Evolutionary conservation across 352 stramenopile genomes (phyloP).

Genomic region (Globisporangium nodosum): DNA sequence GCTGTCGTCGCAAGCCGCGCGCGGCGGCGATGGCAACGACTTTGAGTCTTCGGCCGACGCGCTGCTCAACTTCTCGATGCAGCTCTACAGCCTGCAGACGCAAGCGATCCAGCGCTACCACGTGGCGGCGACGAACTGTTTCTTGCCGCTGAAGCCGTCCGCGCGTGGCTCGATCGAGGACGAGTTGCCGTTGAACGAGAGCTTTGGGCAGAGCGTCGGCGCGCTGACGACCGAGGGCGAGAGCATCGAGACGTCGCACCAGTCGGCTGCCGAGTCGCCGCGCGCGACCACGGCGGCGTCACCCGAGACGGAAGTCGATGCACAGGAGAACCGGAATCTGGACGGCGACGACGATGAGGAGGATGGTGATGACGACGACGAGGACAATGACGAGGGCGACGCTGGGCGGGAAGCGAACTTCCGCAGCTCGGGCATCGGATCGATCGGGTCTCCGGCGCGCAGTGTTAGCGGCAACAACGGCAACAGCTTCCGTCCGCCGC

Average conservation of each 20-base stretch:
- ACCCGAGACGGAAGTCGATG: slow-evolving; percentile 65
- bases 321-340: slow-evolving; percentile 43
- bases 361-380: slow-evolving; percentile 5
- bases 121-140: slow-evolving; percentile 57
- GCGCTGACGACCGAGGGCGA: slow-evolving; percentile 69
- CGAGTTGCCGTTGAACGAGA: slow-evolving; percentile 26
- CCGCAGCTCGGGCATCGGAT: slow-evolving; percentile 6
- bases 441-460: slow-evolving; percentile 18
- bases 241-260: slow-evolving; percentile 45
- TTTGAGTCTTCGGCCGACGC: slow-evolving; percentile 4
- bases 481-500: not conserved
- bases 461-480: slow-evolving; percentile 3
- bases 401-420: slow-evolving; percentile 1
- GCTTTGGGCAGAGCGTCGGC: slow-evolving; percentile 61
- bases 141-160: slow-evolving; percentile 24
- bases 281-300: slow-evolving; percentile 36
- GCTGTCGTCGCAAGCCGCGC: slow-evolving; percentile 24
- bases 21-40: slow-evolving; percentile 27
- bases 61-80: slow-evolving; percentile 56
- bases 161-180: slow-evolving; percentile 32
- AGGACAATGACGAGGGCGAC: slow-evolving; percentile 2
- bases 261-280: slow-evolving; percentile 61
- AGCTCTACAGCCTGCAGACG: slow-evolving; percentile 77
- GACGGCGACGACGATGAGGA: slow-evolving; percentile 23
- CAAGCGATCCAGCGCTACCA: slow-evolving; percentile 84